These are phyloP conservation scores for Ogataea paradorogensis DNA, from an alignment of 805 yeast genomes.

Conservation along the genomic window DNA sequence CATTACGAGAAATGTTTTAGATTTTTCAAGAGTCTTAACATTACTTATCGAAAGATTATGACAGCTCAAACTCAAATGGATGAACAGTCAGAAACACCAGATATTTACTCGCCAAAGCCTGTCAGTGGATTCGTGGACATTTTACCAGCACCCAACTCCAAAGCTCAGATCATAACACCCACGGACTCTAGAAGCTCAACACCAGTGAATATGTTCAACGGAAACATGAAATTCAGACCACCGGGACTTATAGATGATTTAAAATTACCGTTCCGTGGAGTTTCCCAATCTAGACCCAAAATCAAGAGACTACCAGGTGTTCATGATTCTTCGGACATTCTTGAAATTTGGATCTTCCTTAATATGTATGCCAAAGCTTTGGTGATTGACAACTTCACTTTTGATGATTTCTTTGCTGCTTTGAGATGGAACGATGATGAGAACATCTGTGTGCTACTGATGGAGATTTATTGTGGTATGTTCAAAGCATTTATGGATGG, in stretches of 20 bases:
- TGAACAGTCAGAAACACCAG: conserved; percentile 3
- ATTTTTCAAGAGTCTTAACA: conserved; percentile 49
- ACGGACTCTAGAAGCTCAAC: conserved; percentile 20
- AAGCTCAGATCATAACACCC: conserved; percentile 13
- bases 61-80: conserved; percentile 24
- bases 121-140: conserved; percentile 20
- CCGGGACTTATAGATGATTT: conserved; percentile 32
- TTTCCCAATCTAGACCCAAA: conserved; percentile 24
- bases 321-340: conserved; percentile 38
- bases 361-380: conserved; percentile 67
- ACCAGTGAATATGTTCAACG: conserved; percentile 10
- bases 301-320: conserved; percentile 24
- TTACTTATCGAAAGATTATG: conserved; percentile 36
- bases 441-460: conserved; percentile 50
- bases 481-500: conserved; percentile 52
- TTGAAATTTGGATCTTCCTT: conserved; percentile 74
- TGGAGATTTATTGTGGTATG: conserved; percentile 68
- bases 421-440: conserved; percentile 46
- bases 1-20: conserved; percentile 55
- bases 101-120: conserved; percentile 8
- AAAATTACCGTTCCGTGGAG: conserved; percentile 27
- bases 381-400: conserved; percentile 67
- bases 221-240: conserved; percentile 11
- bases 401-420: conserved; percentile 70
- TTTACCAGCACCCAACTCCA: conserved; percentile 20